phyloP scores from a whole-genome alignment of 805 yeast genomes.

The Hanseniaspora clermontiae region DNA sequence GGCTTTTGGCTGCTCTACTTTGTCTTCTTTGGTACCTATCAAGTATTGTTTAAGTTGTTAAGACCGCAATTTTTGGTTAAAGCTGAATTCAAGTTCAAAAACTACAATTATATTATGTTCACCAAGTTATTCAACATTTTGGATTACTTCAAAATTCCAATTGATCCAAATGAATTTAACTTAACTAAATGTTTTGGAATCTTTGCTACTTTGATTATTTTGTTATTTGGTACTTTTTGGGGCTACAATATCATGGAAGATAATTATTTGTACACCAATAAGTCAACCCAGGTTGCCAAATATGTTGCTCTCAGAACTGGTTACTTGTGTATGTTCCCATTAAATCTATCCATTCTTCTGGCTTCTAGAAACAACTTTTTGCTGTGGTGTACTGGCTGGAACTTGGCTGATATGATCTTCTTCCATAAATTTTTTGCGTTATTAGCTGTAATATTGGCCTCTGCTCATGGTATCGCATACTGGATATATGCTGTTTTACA shows the following conservation, averaged over 20 bases:
- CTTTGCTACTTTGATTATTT: neutral
- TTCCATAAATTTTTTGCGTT: conserved; percentile 57
- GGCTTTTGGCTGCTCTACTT: conserved; percentile 3
- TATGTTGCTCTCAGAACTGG: conserved; percentile 43
- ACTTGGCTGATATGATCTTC: conserved; percentile 45
- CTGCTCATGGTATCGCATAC: conserved; percentile 3
- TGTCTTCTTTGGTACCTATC: neutral
- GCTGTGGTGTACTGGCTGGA: conserved; percentile 49
- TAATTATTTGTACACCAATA: conserved; percentile 12
- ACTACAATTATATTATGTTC: neutral
- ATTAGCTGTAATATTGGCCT: neutral
- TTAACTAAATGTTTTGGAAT: neutral
- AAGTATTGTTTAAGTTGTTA: neutral
- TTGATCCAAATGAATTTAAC: neutral
- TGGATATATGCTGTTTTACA: conserved; percentile 1
- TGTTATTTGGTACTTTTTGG: neutral
- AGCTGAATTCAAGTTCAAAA: neutral
- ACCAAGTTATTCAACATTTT: neutral
- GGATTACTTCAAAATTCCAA: neutral
- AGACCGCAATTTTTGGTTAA: neutral
- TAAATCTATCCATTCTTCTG: conserved; percentile 46
- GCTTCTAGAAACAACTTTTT: conserved; percentile 63
- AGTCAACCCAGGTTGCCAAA: conserved; percentile 16
- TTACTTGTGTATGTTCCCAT: conserved; percentile 33
- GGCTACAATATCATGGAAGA: neutral